phyloP scores from a whole-genome alignment of 345 rosid genomes.

The Eucalyptus pauciflora region DNA sequence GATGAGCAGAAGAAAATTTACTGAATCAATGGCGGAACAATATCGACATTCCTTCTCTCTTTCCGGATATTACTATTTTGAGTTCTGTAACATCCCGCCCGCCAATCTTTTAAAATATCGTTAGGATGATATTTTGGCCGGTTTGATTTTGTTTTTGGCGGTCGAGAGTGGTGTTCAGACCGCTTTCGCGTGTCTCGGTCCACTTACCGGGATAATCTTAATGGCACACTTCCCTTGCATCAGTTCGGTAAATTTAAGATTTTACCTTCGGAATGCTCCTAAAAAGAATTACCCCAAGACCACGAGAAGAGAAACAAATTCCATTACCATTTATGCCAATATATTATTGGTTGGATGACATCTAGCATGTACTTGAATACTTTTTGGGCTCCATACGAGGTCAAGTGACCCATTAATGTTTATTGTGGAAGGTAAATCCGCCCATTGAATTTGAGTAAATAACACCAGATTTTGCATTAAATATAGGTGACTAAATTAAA shows the following conservation, averaged over 20 bases:
- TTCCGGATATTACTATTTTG: background rate
- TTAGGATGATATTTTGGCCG: background rate
- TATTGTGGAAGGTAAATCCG: background rate
- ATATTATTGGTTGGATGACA: background rate
- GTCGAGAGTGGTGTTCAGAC: accelerated
- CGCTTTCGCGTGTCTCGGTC: accelerated
- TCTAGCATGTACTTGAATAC: background rate
- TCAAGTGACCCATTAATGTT: background rate
- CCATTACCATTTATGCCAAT: background rate
- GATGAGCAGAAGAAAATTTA: background rate
- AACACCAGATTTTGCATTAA: background rate
- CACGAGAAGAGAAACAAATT: background rate
- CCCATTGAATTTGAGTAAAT: background rate
- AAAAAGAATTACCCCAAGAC: background rate
- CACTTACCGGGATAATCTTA: background rate
- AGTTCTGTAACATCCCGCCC: background rate
- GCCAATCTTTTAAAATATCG: background rate
- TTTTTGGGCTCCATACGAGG: background rate
- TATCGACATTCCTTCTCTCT: background rate
- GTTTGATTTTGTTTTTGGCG: background rate
- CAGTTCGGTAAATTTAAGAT: background rate
- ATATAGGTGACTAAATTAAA: background rate
- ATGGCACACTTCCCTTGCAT: background rate
- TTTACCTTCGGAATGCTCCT: background rate
- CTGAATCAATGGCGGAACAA: background rate